Evolutionary conservation across 2,329 filamentous ascomycete genomes (phyloP).

Genomic region (Fusarium zealandicum): DNA sequence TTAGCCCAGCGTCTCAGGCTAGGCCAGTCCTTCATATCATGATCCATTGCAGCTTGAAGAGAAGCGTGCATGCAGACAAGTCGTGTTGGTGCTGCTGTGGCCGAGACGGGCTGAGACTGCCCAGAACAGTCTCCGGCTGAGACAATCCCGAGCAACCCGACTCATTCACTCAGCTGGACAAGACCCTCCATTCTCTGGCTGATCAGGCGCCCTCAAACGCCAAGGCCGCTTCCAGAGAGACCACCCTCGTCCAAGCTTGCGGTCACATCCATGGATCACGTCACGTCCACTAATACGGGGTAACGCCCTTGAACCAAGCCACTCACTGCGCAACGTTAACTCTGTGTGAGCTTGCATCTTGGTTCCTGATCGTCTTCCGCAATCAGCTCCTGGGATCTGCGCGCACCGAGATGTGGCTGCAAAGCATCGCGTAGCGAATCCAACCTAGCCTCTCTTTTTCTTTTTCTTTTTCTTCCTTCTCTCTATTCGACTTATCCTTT

Average conservation of each 20-base stretch:
- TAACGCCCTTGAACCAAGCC: no score
- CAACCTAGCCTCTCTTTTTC: not conserved
- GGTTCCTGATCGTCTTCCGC: conserved; percentile 10
- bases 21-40: conserved; percentile 12
- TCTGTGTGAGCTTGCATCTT: no score
- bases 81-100: no score
- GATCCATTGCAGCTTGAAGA: no score
- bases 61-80: no score
- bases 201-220: conserved; percentile 29
- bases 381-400: conserved; percentile 2
- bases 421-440: not conserved
- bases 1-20: conserved; percentile 20
- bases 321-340: no score
- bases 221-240: conserved; percentile 13
- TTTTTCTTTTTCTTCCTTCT: not conserved
- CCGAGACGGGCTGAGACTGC: no score
- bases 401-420: not conserved
- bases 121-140: no score
- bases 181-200: not conserved
- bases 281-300: no score
- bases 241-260: not conserved
- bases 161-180: no score
- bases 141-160: no score
- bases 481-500: no score
- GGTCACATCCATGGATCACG: conserved; percentile 22